Percentiles rank a stretch among this genome's conserved stretches.
Evolutionary conservation across 495 filamentous ascomycete species (phyloP).

Genomic region (Articulospora tetracladia): DNA sequence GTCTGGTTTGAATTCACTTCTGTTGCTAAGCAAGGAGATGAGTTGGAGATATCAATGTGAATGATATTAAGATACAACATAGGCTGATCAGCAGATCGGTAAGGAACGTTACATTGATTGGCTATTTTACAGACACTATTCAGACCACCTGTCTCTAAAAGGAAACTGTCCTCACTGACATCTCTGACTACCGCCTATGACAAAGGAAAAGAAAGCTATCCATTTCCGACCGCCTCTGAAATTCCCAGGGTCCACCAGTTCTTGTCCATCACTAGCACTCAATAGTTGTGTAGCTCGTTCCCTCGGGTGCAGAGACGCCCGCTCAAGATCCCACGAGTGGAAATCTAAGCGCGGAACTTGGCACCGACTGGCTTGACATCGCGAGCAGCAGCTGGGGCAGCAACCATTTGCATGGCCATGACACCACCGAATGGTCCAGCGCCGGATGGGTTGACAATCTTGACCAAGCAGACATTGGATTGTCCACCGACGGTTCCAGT

Average conservation of each 20-base stretch:
- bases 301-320: background rate
- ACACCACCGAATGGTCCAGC: conserved; percentile 38
- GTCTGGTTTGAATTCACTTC: too few relatives aligned
- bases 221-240: background rate
- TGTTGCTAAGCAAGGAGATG: too few relatives aligned
- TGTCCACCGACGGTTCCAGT: conserved; percentile 30
- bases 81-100: background rate
- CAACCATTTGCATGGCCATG: conserved; percentile 33
- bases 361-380: conserved; percentile 10
- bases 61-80: background rate
- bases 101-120: background rate
- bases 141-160: too few relatives aligned
- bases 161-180: background rate
- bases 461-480: conserved; percentile 33
- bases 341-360: conserved; percentile 23
- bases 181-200: background rate
- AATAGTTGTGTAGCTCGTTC: background rate
- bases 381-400: conserved; percentile 4
- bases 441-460: conserved; percentile 33
- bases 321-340: background rate
- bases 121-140: background rate
- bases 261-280: background rate
- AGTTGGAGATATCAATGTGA: background rate
- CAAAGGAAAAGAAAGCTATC: background rate
- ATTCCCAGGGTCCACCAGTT: background rate